Base-by-base conservation (phyloP, 768 basidiomycete genomes). In the Fistulinella prunicolor region DNA sequence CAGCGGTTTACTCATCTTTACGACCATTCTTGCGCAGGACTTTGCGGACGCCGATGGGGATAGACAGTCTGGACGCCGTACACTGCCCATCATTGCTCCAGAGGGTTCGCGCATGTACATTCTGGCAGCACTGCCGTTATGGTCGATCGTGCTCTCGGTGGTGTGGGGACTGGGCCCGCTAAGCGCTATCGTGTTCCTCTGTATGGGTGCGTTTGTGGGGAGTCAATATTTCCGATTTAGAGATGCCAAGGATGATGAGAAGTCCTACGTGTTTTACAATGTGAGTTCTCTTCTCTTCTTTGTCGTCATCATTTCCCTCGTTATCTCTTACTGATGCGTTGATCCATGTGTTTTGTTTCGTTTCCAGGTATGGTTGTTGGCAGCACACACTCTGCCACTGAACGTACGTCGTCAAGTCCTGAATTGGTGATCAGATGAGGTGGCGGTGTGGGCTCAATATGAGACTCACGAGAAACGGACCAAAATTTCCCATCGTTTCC, bases 21-120 rank as follows among this genome's bases (percentile, higher is more conserved):
- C 67, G 8, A 74, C 73, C 3, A 68, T 71, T 10, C 70, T 73
- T 28, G 64, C 66, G 1, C 65, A 69, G 47, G 70, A 70, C 36
- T 71, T 70, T 45, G 51, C 56, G 2, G 70, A 71, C 23, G 57
- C 57, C 17, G 54, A 57, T 9, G 70, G 70, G 4, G 70, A 70
- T 42, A 48, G 45, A 20, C 50, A 34, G 21, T 50, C 58, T 13
- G 68, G 70, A 9, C 60, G 69, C 26, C 56, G 49, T 10, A 70
- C 68, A 0, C 47, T 69, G 10, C 67, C 70, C 4, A 61, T 70
- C 23, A 44, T 57, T 16, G 45, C 52, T 0, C 57, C 53, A 1
- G 44, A 60, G 39, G 54, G 49, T 12, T 60, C 56, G 6, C 47
- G 47, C 2, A n/a, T 46, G 6, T 47, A 45, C 19, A 58, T 58